Conservation (phyloP, 2,329 filamentous ascomycete genomes). For the Immersiporthe knoxdaviesiana region DNA sequence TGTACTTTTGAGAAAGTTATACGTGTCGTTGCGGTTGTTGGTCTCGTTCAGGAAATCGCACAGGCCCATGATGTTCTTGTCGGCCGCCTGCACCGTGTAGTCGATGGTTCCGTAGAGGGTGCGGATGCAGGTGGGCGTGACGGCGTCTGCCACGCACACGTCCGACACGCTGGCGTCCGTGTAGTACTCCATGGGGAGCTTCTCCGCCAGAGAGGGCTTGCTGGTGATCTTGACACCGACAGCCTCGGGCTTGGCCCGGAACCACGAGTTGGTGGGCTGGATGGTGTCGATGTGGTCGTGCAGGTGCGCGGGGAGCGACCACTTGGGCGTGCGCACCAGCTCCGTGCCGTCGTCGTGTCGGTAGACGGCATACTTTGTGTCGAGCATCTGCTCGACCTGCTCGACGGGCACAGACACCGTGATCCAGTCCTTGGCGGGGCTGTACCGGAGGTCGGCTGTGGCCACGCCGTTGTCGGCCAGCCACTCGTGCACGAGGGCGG, state of each 20-base stretch:
- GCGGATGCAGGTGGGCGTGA: slow-evolving; percentile 50
- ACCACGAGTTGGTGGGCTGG: slow-evolving; percentile 56
- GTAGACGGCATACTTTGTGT: slow-evolving; percentile 49
- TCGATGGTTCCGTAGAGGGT: slow-evolving; percentile 53
- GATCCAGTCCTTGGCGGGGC: slow-evolving; percentile 52
- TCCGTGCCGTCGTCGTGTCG: slow-evolving; percentile 56
- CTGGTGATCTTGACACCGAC: slow-evolving; percentile 38
- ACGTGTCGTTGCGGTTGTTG: slow-evolving; percentile 49
- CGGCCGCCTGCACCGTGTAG: slow-evolving; percentile 49
- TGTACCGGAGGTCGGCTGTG: slow-evolving; percentile 36
- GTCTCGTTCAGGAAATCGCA: slow-evolving; percentile 52
- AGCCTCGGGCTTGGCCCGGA: slow-evolving; percentile 40
- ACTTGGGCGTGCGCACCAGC: slow-evolving; percentile 56
- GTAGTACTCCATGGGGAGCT: slow-evolving; percentile 33
- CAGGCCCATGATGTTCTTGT: slow-evolving; percentile 49
- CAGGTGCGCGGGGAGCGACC: slow-evolving; percentile 55
- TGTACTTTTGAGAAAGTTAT: slow-evolving; percentile 42
- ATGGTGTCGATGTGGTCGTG: slow-evolving; percentile 48
- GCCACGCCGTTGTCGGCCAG: slow-evolving; percentile 55
- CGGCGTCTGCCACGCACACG: slow-evolving; percentile 52
- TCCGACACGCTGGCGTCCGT: slow-evolving; percentile 41
- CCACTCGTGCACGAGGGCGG: slow-evolving; percentile 58
- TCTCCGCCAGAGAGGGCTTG: slow-evolving; percentile 37
- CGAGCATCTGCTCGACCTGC: slow-evolving; percentile 49
- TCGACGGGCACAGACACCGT: slow-evolving; percentile 51